Percentiles rank a stretch among this genome's conserved stretches.
These are phyloP conservation scores for Penicillium glabrum DNA, from an alignment of 2,329 filamentous ascomycete genomes.

Conservation along the genomic window DNA sequence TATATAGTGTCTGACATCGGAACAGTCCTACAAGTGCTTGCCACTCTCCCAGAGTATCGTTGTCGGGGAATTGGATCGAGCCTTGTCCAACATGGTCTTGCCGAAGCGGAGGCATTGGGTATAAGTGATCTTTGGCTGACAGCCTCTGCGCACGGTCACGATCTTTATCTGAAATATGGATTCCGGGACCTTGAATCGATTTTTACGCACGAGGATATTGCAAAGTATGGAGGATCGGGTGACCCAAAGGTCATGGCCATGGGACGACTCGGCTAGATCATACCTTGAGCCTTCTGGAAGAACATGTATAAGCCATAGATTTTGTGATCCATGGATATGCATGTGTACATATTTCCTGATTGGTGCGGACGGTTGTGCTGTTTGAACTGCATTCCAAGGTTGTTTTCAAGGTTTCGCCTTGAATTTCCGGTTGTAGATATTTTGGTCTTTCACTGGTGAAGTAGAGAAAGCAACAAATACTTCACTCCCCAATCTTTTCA, in stretches of 20 bases:
- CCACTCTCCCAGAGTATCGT: neutral
- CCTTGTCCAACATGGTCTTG: neutral
- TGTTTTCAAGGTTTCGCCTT: too few relatives aligned
- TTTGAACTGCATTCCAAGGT: too few relatives aligned
- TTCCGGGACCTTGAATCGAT: neutral
- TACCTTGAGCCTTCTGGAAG: too few relatives aligned
- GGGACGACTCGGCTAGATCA: neutral
- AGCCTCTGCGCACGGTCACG: neutral
- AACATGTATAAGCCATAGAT: too few relatives aligned
- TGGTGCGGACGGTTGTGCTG: too few relatives aligned
- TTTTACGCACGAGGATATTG: neutral
- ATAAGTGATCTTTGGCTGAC: conserved; percentile 1
- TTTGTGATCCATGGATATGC: too few relatives aligned
- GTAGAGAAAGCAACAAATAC: too few relatives aligned
- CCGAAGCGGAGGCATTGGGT: neutral
- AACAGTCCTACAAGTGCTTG: neutral
- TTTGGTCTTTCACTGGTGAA: too few relatives aligned
- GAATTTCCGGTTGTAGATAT: too few relatives aligned
- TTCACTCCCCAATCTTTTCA: rapidly evolving
- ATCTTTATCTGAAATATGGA: neutral
- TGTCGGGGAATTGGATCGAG: neutral
- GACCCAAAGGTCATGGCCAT: neutral
- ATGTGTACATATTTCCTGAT: too few relatives aligned
- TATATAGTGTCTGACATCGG: neutral
- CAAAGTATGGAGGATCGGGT: neutral